Evolutionary conservation across 768 basidiomycete genomes (phyloP).

Genomic region (Pholiota molesta): DNA sequence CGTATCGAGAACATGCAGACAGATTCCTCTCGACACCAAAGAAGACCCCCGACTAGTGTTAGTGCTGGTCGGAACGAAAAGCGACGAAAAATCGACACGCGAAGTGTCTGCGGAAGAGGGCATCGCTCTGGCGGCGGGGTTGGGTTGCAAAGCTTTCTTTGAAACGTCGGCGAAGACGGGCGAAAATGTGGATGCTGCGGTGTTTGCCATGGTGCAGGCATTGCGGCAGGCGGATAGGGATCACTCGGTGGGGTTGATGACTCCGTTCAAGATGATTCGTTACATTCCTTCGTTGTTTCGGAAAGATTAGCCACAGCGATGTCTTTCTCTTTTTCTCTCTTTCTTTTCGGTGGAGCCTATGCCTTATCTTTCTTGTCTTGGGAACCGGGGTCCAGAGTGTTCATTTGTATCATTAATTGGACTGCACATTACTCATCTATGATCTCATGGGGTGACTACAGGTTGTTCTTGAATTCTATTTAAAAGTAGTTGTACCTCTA

Average conservation of each 20-base stretch:
- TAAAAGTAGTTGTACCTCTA: too few species aligned
- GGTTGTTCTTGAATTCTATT: too few species aligned
- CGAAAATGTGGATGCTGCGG: constrained; percentile 26
- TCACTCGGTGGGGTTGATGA: constrained; percentile 5
- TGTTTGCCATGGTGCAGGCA: constrained; percentile 20
- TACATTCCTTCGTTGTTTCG: neutral
- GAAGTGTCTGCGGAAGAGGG: constrained; percentile 29
- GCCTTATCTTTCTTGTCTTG: too few species aligned
- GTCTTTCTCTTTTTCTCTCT: neutral
- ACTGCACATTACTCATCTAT: too few species aligned
- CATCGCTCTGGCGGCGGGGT: constrained; percentile 23
- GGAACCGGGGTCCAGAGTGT: too few species aligned
- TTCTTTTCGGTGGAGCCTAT: neutral
- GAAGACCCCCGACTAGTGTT: constrained; percentile 20
- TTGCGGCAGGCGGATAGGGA: constrained; percentile 8
- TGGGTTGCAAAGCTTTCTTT: constrained; percentile 29
- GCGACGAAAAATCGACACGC: constrained; percentile 24
- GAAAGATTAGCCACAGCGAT: neutral
- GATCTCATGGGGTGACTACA: too few species aligned
- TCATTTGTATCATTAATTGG: too few species aligned
- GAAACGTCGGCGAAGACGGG: constrained; percentile 33
- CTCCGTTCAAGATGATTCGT: neutral
- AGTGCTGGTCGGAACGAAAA: constrained; percentile 32
- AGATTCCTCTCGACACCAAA: constrained; percentile 24
- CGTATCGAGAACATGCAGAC: constrained; percentile 25